Base-by-base conservation (phyloP, 2,329 filamentous ascomycete species). In the Cylindrodendrum hubeiense region DNA sequence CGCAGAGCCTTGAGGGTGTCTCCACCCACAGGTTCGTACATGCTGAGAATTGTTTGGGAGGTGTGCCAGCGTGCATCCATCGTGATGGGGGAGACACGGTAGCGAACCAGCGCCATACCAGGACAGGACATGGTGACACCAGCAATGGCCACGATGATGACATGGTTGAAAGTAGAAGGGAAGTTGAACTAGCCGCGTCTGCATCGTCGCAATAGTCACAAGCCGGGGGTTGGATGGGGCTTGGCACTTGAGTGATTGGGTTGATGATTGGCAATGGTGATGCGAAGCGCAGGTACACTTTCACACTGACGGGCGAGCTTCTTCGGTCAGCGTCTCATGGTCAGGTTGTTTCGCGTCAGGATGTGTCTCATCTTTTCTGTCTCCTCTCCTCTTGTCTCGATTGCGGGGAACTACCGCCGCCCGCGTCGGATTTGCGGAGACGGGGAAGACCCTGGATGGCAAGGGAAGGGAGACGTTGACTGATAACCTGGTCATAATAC, bases 61-160 rank as follows among this genome's bases (percentile, higher is more conserved):
- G 41, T 43, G 33, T 52, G 54, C 54, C 53, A 44, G 39, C 37
- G n/a, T 41, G 41, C 53, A 17, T 30, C 28, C 49, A 57, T 52
- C 33, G 34, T 37, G 39, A 58, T 57, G 53, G 19, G 34, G 28
- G 39, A 21, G 49, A 64, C 44, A 59, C 62, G 52, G 53, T 26
- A 46, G 24, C 26, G 58, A 68, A 71, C 37, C 46, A 59, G 55
- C 67, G 54, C 63, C 62, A 72, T 69, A 51, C 63, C 44, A 19
- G 53, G 55, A 60, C n/a, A 26, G 53, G 59, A 64, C 37, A 60
- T 33, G 30, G 60, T 63, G 47, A 53, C 60, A 60, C 60, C 50
- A 57, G 30, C 28, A 47, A 30, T 34, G 28, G 30, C 51, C 39
- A 28, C 51, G 41, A 65, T 54, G 62, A 50, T 58, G 60, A 46